Percentiles rank a stretch among this genome's conserved stretches.
Evolutionary conservation across 352 stramenopile species (phyloP).

Genomic region (Pythium periplocum): DNA sequence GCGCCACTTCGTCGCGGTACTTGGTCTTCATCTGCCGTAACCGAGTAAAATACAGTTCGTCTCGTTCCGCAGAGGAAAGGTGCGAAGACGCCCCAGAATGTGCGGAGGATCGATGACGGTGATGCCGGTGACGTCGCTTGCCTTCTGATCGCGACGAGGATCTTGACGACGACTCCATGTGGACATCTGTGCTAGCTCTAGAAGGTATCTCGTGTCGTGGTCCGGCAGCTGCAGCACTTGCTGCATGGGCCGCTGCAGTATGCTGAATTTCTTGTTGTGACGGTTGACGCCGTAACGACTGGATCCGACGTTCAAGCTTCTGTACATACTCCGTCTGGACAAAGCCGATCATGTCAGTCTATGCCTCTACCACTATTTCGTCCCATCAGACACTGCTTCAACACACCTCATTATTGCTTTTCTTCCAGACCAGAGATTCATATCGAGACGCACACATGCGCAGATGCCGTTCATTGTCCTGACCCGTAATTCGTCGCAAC

Average conservation of each 20-base stretch:
- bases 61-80: slow-evolving; percentile 17
- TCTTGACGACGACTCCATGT: too few species aligned
- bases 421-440: slow-evolving; percentile 70
- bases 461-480: slow-evolving; percentile 43
- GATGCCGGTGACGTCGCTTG: slow-evolving; percentile 3
- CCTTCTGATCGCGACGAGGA: too few species aligned
- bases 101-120: slow-evolving; percentile 7
- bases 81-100: slow-evolving; percentile 4
- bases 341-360: background rate
- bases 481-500: slow-evolving; percentile 54
- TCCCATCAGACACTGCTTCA: too few species aligned
- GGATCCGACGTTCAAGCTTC: slow-evolving; percentile 59
- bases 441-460: slow-evolving; percentile 57
- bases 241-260: slow-evolving; percentile 7
- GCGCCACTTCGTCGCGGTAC: slow-evolving; percentile 75
- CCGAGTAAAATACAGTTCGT: slow-evolving; percentile 66
- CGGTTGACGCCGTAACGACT: slow-evolving; percentile 52
- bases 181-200: background rate
- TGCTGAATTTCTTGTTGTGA: slow-evolving; percentile 26
- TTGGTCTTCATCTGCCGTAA: slow-evolving; percentile 61
- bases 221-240: slow-evolving; percentile 1
- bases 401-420: slow-evolving; percentile 49
- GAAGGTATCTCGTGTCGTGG: background rate
- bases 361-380: background rate
- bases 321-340: slow-evolving; percentile 49